Base-by-base conservation (phyloP, 129 eudicot species). In the Daucus carota region DNA sequence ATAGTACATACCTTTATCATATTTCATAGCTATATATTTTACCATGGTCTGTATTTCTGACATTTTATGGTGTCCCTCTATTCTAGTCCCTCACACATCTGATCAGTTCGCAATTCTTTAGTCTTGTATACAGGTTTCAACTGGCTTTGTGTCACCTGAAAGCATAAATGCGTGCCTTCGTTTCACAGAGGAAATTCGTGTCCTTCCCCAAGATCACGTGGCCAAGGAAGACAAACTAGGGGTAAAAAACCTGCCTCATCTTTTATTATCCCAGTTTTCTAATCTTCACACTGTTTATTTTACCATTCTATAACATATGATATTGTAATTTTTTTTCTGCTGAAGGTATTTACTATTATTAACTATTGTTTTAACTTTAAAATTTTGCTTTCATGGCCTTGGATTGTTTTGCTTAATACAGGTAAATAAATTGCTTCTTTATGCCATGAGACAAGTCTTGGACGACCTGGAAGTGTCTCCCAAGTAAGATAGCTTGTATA, bases 371-470 rank as follows among this genome's bases (percentile, higher is more conserved):
- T 18, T 70, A n/a, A n/a, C 24, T 40, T 40, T 70, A 8, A 70
- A 20, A 20, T 40, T 69, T 69, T 70, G 31, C 31, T n/a, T 38
- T 22, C 45, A 0, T 12, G 69, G 45, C 66, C 47, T 52, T 52
- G 44, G 44, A 11, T 26, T 38, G 15, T 62, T 40, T 17, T 76
- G 9, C n/a, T 29, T 71, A 62, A 22, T 17, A 28, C 65, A 77
- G 81, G 81, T 77, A 45, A 77, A 45, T 70, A 77, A 77, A 48
- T 66, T 77, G 36, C 32, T 40, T 34, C 62, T 77, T 33, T 8
- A 68, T 70, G 81, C 75, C 16, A 59, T 77, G 65, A 33, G 45
- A 45, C 32, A 50, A 69, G 75, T 74, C 18, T 28, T 77, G 33
- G 68, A 68, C 6, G 69, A 73, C 47, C 12, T 70, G 73, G 73